These are phyloP conservation scores for Cytidiella melzeri DNA, from an alignment of 768 basidiomycete species.

Conservation along the genomic window DNA sequence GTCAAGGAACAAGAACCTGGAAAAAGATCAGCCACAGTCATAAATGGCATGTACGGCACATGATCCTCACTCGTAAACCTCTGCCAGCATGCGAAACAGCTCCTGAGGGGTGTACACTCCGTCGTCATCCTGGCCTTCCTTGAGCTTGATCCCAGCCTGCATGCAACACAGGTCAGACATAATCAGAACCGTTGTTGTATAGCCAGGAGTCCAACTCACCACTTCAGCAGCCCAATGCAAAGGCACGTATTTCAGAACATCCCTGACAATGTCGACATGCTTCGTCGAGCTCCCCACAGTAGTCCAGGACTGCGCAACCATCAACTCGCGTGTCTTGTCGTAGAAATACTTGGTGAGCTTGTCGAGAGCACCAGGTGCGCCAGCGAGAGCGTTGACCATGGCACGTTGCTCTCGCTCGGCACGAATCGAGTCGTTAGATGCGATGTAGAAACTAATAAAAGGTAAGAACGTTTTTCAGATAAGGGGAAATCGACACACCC, in stretches of 20 bases:
- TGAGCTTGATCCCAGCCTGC: conserved; percentile 70
- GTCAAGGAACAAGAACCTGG: conserved; percentile 73
- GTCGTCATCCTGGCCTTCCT: conserved; percentile 42
- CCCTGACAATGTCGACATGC: conserved; percentile 60
- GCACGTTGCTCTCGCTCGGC: conserved; percentile 40
- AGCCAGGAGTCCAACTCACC: conserved; percentile 34
- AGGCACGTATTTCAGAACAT: conserved; percentile 61
- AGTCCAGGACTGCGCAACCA: conserved; percentile 46
- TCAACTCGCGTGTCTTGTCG: conserved; percentile 53
- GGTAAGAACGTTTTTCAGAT: background rate
- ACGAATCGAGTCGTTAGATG: conserved; percentile 32
- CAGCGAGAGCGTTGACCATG: conserved; percentile 42
- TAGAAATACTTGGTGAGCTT: conserved; percentile 60
- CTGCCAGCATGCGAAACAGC: conserved; percentile 56
- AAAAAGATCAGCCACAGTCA: background rate
- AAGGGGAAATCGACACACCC: conserved; percentile 38
- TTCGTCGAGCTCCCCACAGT: conserved; percentile 48
- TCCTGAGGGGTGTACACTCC: conserved; percentile 60
- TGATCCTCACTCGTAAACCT: conserved; percentile 60
- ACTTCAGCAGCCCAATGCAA: conserved; percentile 67
- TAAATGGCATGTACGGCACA: too few species aligned
- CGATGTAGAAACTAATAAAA: conserved; percentile 56
- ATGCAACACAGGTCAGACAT: background rate
- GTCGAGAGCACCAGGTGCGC: conserved; percentile 40
- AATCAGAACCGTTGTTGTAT: background rate